These are phyloP conservation scores for Petunia axillaris DNA, from an alignment of 257 asterid genomes.

Conservation along the genomic window DNA sequence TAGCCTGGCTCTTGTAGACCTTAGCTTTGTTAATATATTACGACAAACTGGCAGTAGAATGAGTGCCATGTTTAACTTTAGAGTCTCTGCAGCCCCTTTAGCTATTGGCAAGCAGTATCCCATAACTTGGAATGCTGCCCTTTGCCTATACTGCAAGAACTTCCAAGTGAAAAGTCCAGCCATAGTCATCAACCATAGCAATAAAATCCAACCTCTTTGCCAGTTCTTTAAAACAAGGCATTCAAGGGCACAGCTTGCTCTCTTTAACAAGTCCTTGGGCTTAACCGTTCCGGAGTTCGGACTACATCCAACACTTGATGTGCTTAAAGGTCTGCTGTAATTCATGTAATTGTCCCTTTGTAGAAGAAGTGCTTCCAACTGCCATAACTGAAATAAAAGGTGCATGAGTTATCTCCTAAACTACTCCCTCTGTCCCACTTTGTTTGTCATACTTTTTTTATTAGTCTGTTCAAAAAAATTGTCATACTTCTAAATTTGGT, in stretches of 20 bases:
- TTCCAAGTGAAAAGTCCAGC: conserved; percentile 76
- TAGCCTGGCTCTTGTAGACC: conserved; percentile 68
- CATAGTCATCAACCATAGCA: conserved; percentile 62
- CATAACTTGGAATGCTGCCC: conserved; percentile 65
- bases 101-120: conserved; percentile 80
- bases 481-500: no score
- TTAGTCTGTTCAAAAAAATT: no score
- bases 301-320: conserved; percentile 67
- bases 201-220: conserved; percentile 72
- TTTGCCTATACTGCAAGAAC: conserved; percentile 60
- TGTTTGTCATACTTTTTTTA: no score
- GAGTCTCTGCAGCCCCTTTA: conserved; percentile 90
- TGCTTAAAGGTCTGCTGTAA: conserved; percentile 78
- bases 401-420: no score
- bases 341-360: conserved; percentile 78
- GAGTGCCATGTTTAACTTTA: conserved; percentile 85
- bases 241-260: conserved; percentile 30
- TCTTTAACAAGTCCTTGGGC: conserved; percentile 32
- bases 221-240: conserved; percentile 56
- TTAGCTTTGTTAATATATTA: conserved; percentile 60
- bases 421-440: no score
- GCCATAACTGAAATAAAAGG: conserved; percentile 68
- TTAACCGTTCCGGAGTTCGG: conserved; percentile 46
- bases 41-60: conserved; percentile 83
- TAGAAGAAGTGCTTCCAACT: conserved; percentile 75